Evolutionary conservation across 2,329 filamentous ascomycete genomes (phyloP).

Genomic region (Dactylella cylindrospora): DNA sequence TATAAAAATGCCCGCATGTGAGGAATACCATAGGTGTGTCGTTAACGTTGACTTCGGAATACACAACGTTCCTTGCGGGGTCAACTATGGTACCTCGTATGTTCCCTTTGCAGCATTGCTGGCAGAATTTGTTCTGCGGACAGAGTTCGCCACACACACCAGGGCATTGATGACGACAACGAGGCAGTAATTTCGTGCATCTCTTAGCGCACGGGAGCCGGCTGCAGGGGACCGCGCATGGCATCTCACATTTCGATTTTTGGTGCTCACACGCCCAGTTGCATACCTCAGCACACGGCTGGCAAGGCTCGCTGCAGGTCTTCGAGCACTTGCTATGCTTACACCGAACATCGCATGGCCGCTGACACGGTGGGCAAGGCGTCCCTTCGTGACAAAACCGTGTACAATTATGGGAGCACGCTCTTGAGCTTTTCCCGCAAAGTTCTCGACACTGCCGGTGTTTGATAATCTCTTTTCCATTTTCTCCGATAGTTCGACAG

Average conservation of each 20-base stretch:
- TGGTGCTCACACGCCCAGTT: constrained; percentile 61
- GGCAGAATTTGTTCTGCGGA: constrained; percentile 59
- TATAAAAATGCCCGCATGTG: constrained; percentile 66
- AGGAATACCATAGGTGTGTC: constrained; percentile 63
- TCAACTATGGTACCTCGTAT: constrained; percentile 60
- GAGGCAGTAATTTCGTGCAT: constrained; percentile 58
- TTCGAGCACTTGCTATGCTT: constrained; percentile 60
- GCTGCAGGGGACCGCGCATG: constrained; percentile 68
- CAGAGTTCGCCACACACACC: constrained; percentile 67
- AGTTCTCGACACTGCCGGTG: constrained; percentile 57
- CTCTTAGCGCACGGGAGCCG: constrained; percentile 65
- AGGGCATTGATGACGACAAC: constrained; percentile 66
- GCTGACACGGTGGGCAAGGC: constrained; percentile 56
- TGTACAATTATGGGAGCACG: constrained; percentile 62
- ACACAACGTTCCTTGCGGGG: constrained; percentile 53
- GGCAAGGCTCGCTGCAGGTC: constrained; percentile 62
- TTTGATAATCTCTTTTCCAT: constrained; percentile 45
- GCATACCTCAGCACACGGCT: constrained; percentile 63
- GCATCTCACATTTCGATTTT: constrained; percentile 55
- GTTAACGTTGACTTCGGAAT: constrained; percentile 60
- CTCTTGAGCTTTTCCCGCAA: constrained; percentile 59
- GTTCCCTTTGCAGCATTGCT: constrained; percentile 57
- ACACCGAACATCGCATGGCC: constrained; percentile 61
- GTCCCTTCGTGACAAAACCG: constrained; percentile 58
- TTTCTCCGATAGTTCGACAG: constrained; percentile 54